phyloP scores from a whole-genome alignment of 371 early-diverging fungal genomes.

The Mortierella sp. region DNA sequence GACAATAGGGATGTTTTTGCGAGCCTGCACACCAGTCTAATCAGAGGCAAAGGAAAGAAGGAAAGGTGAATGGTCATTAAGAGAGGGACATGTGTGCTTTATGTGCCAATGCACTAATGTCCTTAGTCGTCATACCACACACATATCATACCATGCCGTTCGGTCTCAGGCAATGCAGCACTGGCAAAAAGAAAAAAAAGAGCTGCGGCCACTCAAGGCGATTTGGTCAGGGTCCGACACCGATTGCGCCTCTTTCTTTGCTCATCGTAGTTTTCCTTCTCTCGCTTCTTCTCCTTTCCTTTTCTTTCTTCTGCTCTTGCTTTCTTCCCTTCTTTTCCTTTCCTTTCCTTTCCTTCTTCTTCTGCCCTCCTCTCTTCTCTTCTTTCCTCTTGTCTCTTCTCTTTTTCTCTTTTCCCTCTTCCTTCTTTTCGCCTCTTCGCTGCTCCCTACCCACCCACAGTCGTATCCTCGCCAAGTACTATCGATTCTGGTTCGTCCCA shows the following conservation, averaged over 20 bases:
- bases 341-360: not conserved
- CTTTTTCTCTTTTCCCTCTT: not conserved
- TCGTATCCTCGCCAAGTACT: not conserved
- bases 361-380: constrained; percentile 1
- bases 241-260: not conserved
- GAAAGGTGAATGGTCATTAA: not conserved
- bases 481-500: constrained; percentile 3
- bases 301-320: not conserved
- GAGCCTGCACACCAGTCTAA: not conserved
- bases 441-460: not conserved
- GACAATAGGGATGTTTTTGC: not conserved
- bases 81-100: not conserved
- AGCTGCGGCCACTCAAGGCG: not conserved
- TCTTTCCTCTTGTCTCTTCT: not conserved
- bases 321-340: constrained; percentile 1
- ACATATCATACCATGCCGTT: not conserved
- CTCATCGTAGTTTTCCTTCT: not conserved
- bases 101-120: not conserved
- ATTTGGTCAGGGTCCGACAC: not conserved
- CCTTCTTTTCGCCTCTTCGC: not conserved
- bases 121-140: not conserved
- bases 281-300: constrained; percentile 13
- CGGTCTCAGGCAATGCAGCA: not conserved
- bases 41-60: too few species aligned
- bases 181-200: not conserved